These are phyloP conservation scores for Boechera retrofracta DNA, from an alignment of 345 rosid species.

Conservation along the genomic window DNA sequence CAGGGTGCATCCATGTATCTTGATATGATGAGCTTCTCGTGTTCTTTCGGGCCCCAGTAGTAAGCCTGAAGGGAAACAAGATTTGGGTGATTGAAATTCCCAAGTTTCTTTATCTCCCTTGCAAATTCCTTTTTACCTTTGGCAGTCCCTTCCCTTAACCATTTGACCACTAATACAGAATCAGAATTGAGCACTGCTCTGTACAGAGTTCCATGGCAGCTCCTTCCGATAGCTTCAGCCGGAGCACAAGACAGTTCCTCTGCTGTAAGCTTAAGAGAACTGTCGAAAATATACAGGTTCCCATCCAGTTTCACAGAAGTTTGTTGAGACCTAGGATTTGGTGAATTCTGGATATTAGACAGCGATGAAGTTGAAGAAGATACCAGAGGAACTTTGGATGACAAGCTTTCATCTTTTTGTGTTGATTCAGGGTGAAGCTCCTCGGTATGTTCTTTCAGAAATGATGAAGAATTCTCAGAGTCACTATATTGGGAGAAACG, in stretches of 20 bases:
- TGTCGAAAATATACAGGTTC: conserved; percentile 72
- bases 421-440: conserved; percentile 14
- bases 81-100: conserved; percentile 81
- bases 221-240: conserved; percentile 83
- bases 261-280: conserved; percentile 64
- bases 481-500: conserved; percentile 50
- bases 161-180: conserved; percentile 66
- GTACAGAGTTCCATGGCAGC: conserved; percentile 83
- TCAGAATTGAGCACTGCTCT: conserved; percentile 77
- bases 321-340: conserved; percentile 47
- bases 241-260: conserved; percentile 89
- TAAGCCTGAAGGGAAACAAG: conserved; percentile 82
- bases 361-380: conserved; percentile 67
- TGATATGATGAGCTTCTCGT: conserved; percentile 81
- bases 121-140: conserved; percentile 85
- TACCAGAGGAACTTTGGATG: conserved; percentile 60
- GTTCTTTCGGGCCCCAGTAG: conserved; percentile 87
- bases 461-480: conserved; percentile 52
- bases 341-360: conserved; percentile 49
- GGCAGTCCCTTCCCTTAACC: conserved; percentile 86
- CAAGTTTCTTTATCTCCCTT: conserved; percentile 88
- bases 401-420: conserved; percentile 51
- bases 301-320: conserved; percentile 81
- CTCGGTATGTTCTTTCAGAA: conserved; percentile 19
- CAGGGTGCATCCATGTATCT: conserved; percentile 63